Evolutionary conservation across 352 stramenopile species (phyloP).

Genomic region (Phytopythium chamaehyphon): DNA sequence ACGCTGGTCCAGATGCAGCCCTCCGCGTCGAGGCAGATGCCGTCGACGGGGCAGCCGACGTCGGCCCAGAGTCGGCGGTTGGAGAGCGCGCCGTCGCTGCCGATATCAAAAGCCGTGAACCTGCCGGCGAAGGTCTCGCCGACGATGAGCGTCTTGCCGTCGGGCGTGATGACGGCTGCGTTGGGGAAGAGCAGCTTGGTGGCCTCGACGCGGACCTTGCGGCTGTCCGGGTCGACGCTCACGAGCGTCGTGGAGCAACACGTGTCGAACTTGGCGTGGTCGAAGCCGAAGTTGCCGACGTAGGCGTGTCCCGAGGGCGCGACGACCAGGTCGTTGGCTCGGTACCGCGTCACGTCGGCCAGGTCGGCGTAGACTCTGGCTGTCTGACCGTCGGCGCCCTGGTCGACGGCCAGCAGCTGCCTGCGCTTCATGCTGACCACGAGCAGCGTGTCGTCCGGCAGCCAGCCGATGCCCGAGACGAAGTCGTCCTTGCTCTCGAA

Average conservation of each 20-base stretch:
- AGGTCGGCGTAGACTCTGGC: slow-evolving; percentile 48
- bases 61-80: slow-evolving; percentile 55
- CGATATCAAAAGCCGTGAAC: slow-evolving; percentile 57
- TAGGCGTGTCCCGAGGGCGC: slow-evolving; percentile 32
- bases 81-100: slow-evolving; percentile 28
- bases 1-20: slow-evolving; percentile 60
- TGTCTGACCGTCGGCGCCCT: slow-evolving; percentile 4
- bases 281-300: slow-evolving; percentile 65
- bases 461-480: slow-evolving; percentile 51
- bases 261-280: slow-evolving; percentile 23
- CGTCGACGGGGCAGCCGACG: slow-evolving; percentile 37
- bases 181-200: slow-evolving; percentile 59
- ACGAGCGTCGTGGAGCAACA: slow-evolving; percentile 51
- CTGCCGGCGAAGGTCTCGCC: slow-evolving; percentile 39
- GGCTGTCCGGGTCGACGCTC: slow-evolving; percentile 35
- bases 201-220: slow-evolving; percentile 42
- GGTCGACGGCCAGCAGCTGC: slow-evolving; percentile 41
- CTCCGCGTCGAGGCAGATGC: slow-evolving; percentile 59
- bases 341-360: slow-evolving; percentile 36
- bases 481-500: slow-evolving; percentile 42
- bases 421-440: slow-evolving; percentile 24
- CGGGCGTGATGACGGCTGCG: slow-evolving; percentile 51
- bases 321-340: slow-evolving; percentile 59
- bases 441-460: slow-evolving; percentile 43
- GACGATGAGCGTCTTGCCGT: slow-evolving; percentile 63